A percentile compares a stretch with the other conserved stretches of the same genome.
phyloP scores from a whole-genome alignment of 1,284 basidiomycete genomes.

The Sanghuangporus weigelae region DNA sequence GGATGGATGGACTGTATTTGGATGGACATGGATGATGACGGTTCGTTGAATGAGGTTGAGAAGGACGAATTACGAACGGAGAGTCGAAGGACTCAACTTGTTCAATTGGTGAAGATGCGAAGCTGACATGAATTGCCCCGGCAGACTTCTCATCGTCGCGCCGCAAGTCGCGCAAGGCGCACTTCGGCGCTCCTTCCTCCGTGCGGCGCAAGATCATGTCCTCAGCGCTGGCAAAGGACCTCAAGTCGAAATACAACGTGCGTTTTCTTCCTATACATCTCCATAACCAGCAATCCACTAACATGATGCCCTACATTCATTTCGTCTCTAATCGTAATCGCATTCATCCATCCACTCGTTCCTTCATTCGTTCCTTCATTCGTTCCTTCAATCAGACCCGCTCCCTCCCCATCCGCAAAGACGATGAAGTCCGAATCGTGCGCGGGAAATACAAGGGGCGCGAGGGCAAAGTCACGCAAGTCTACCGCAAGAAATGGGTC shows the following conservation, averaged over 20 bases:
- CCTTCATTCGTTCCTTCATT: not conserved
- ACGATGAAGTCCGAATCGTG: slow-evolving; percentile 97
- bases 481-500: slow-evolving; percentile 99
- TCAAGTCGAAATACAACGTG: slow-evolving; percentile 90
- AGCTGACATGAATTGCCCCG: not conserved
- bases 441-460: slow-evolving; percentile 96
- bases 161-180: slow-evolving; percentile 96
- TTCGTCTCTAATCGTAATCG: not conserved
- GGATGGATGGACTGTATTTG: not conserved
- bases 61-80: not conserved
- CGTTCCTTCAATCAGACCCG: slow-evolving; percentile 54
- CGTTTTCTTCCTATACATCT: slow-evolving; percentile 29
- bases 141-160: slow-evolving; percentile 54
- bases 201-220: slow-evolving; percentile 98
- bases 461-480: slow-evolving; percentile 96
- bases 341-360: not conserved
- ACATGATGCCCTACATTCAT: too few species aligned
- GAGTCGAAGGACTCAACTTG: not conserved
- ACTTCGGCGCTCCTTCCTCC: slow-evolving; percentile 91
- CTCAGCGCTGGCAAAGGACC: slow-evolving; percentile 92
- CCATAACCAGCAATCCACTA: too few species aligned
- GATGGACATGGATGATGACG: too few species aligned
- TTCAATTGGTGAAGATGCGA: not conserved
- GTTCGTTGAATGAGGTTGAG: not conserved
- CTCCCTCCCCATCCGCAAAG: slow-evolving; percentile 94